Evolutionary conservation across 2,329 filamentous ascomycete species (phyloP).

Genomic region (Sclerotinia nivalis): DNA sequence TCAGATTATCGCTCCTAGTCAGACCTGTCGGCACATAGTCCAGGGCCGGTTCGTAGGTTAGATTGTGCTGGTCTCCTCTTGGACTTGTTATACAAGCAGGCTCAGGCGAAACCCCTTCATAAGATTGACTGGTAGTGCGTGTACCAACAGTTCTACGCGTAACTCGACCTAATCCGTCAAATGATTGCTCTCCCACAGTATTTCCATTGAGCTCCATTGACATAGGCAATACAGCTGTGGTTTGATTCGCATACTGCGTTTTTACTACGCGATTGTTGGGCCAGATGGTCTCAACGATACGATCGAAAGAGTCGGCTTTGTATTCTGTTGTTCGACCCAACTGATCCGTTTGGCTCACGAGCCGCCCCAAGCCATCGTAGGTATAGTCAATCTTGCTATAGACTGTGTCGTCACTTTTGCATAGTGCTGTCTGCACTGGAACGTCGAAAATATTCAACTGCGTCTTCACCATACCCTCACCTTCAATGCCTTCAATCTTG

Average conservation of each 20-base stretch:
- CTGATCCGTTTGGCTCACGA: constrained; percentile 1
- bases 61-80: neutral
- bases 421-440: constrained; percentile 11
- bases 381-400: constrained; percentile 22
- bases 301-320: constrained; percentile 14
- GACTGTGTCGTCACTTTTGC: neutral
- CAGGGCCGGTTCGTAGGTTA: neutral
- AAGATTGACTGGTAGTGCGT: constrained; percentile 15
- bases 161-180: constrained; percentile 19
- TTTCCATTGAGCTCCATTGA: constrained; percentile 6
- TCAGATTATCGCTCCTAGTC: neutral
- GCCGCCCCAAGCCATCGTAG: constrained; percentile 16
- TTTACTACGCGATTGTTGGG: constrained; percentile 9
- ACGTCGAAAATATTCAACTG: constrained; percentile 16
- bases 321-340: constrained; percentile 16
- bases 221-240: constrained; percentile 9
- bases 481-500: constrained; percentile 15
- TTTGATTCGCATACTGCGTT: constrained; percentile 17
- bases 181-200: constrained; percentile 1
- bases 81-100: constrained; percentile 11
- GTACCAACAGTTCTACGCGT: neutral
- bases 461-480: constrained; percentile 13
- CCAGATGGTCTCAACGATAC: constrained; percentile 18
- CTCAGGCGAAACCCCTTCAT: constrained; percentile 11
- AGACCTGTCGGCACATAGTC: neutral